Evolutionary conservation across 257 asterid species (phyloP), one percentile per base, ranked within the genome.

Genomic region (Prunella vulgaris): DNA sequence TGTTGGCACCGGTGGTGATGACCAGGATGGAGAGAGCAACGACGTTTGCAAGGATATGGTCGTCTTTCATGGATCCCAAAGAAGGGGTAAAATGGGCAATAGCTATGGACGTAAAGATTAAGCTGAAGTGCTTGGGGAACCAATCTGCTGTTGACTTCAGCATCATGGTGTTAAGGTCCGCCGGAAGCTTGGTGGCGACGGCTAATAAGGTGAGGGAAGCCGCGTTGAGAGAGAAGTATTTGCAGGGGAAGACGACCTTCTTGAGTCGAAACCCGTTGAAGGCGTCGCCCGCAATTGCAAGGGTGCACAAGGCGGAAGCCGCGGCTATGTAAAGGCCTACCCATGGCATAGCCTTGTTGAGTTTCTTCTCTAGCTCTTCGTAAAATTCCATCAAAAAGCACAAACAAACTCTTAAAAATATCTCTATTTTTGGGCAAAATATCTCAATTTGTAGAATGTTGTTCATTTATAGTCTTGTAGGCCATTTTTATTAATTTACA

Each of bases 21-120:
- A 57, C 76, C 7, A 76, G 46, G 22, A 69, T 69, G 0, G 54
- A 46, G 3, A 53, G 4, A 42, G 75, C 81, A 5, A 8, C 58
- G 1, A 60, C 18, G 30, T 77, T 77, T 7, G 46, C 40, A 7
- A 52, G 60, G 7, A 52, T 21, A 3, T 21, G 15, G n/a, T 12
- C 3, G 49, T 42, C 15, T 3, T 42, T 42, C 49, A 10, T 42
- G 49, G 49, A 42, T 12, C 49, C 49, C 49, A 42, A 42, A 42
- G 49, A 42, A n/a, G 51, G 17, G 51, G 51, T 2, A 5, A 42
- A n/a, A 42, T 42, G 51, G 15, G 5, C 3, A 13, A 40, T 10
- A 40, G n/a, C 14, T 40, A 13, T 40, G 3, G 48, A 40, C 15
- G 5, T 40, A 13, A 40, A 42, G 51, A 42, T 42, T 42, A n/a